phyloP scores from a whole-genome alignment of 2,329 filamentous ascomycete species.

The Pseudogymnoascus sp. region DNA sequence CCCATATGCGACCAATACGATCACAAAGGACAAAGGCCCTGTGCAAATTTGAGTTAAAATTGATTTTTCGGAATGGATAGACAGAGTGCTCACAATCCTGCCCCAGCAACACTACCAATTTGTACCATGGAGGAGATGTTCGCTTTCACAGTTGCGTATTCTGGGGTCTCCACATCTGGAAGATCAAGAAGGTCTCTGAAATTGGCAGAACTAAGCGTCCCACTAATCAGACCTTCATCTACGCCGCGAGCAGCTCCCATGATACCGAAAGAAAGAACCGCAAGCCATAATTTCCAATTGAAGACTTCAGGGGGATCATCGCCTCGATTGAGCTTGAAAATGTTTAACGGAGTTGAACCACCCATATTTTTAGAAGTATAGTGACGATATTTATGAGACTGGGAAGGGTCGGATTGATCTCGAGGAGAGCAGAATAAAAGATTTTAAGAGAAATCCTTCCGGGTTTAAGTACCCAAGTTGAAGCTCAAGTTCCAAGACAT shows the following conservation, averaged over 20 bases:
- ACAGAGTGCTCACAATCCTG: constrained; percentile 13
- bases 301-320: constrained; percentile 28
- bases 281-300: constrained; percentile 27
- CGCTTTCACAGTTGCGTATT: constrained; percentile 28
- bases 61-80: neutral
- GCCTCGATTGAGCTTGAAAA: constrained; percentile 25
- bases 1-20: constrained; percentile 25
- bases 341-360: neutral
- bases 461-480: neutral
- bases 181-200: constrained; percentile 15
- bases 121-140: constrained; percentile 36
- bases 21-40: constrained; percentile 20
- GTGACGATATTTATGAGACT: neutral
- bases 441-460: neutral
- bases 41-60: neutral
- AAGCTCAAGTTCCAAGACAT: neutral
- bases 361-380: neutral
- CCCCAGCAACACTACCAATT: constrained; percentile 32
- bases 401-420: neutral
- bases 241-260: constrained; percentile 23
- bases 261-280: constrained; percentile 22
- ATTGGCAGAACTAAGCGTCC: constrained; percentile 26
- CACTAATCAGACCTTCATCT: constrained; percentile 24
- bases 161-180: constrained; percentile 16
- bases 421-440: neutral